Evolutionary conservation across 2,329 filamentous ascomycete genomes (phyloP).

Genomic region (Cladosporium sp.): DNA sequence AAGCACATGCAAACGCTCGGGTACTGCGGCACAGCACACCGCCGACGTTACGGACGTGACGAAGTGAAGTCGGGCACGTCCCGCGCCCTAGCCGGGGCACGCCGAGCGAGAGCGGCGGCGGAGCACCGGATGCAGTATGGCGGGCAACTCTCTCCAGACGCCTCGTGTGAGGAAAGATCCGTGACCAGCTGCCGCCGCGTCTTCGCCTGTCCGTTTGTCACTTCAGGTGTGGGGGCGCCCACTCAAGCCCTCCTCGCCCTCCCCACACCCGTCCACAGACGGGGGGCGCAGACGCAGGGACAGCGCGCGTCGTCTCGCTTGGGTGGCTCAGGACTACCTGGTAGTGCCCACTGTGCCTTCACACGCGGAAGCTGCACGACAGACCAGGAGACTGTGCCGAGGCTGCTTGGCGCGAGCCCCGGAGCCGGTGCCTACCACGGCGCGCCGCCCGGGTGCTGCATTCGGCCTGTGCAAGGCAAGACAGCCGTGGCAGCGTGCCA

Average conservation of each 20-base stretch:
- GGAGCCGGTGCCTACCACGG: too few species aligned
- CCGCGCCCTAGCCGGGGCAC: slow-evolving; percentile 4
- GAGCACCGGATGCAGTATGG: not conserved
- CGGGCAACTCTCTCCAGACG: slow-evolving; percentile 3
- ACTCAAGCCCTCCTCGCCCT: not conserved
- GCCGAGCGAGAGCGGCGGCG: slow-evolving; percentile 6
- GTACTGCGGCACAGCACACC: slow-evolving; percentile 8
- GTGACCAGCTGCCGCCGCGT: slow-evolving; percentile 4
- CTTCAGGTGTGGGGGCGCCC: not conserved
- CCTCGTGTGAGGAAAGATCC: slow-evolving; percentile 4
- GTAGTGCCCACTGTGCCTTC: too few species aligned
- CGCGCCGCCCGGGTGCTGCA: too few species aligned
- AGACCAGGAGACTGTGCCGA: not conserved
- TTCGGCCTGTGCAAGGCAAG: too few species aligned
- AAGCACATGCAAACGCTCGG: not conserved
- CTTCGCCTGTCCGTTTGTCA: not conserved
- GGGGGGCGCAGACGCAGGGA: slow-evolving; percentile 3
- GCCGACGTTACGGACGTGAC: slow-evolving; percentile 7
- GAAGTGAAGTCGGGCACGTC: slow-evolving; percentile 11
- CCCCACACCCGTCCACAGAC: not conserved
- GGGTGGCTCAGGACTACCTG: not conserved
- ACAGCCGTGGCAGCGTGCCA: too few species aligned
- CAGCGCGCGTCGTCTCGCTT: slow-evolving; percentile 4
- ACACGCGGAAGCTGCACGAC: too few species aligned
- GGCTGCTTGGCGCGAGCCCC: not conserved